phyloP scores from a whole-genome alignment of 495 filamentous ascomycete species.

The Pyrenula massariospora region DNA sequence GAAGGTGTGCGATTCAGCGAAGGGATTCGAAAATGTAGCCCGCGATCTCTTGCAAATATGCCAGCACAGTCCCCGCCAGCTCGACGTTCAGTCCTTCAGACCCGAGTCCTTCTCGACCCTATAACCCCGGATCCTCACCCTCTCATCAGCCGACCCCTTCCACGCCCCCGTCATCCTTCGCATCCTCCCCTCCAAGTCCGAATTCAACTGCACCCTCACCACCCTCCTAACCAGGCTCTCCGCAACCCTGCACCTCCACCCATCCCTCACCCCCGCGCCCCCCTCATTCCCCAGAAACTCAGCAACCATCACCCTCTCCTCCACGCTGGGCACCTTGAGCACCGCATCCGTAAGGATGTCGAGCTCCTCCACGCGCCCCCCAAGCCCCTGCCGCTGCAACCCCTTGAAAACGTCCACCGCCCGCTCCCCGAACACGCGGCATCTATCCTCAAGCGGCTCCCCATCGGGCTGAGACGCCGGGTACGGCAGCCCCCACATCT shows the following conservation, averaged over 20 bases:
- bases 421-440: background rate
- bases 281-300: background rate
- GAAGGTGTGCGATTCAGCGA: too few species aligned
- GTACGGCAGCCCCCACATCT: slow-evolving; percentile 16
- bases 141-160: background rate
- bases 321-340: background rate
- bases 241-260: background rate
- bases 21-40: too few species aligned
- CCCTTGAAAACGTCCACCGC: background rate
- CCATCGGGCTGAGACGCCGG: slow-evolving; percentile 1
- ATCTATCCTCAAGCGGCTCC: background rate
- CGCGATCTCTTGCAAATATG: too few species aligned
- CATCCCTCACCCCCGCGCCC: background rate
- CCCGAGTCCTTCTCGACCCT: background rate
- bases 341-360: background rate
- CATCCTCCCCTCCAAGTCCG: background rate
- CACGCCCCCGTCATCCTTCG: background rate
- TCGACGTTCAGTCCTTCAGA: too few species aligned
- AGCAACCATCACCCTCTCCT: background rate
- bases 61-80: too few species aligned
- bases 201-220: background rate
- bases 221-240: background rate
- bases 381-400: background rate
- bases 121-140: background rate
- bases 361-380: background rate